phyloP scores from a whole-genome alignment of 2,329 filamentous ascomycete species.

The Talaromyces sp. region DNA sequence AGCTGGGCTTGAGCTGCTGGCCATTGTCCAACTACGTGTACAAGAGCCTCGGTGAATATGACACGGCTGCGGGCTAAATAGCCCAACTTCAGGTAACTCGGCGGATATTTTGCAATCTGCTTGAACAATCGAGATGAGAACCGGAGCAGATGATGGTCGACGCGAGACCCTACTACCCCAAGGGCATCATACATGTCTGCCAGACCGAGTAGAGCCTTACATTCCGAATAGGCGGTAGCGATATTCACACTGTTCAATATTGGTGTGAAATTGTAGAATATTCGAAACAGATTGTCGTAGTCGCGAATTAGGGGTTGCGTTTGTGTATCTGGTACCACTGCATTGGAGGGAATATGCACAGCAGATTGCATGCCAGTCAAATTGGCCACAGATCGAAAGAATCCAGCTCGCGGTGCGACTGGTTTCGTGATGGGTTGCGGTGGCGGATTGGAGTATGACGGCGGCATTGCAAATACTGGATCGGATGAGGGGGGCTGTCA shows the following conservation, averaged over 20 bases:
- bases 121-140: slow-evolving; percentile 91
- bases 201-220: slow-evolving; percentile 80
- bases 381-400: slow-evolving; percentile 86
- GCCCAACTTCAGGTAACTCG: slow-evolving; percentile 84
- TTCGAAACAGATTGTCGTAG: slow-evolving; percentile 92
- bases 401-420: slow-evolving; percentile 60
- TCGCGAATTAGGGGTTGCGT: slow-evolving; percentile 75
- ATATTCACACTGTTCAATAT: slow-evolving; percentile 81
- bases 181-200: slow-evolving; percentile 96
- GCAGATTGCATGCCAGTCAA: slow-evolving; percentile 58
- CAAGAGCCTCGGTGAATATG: slow-evolving; percentile 81
- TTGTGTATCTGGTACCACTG: slow-evolving; percentile 55
- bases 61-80: slow-evolving; percentile 80
- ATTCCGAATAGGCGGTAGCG: slow-evolving; percentile 87
- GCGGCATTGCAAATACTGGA: slow-evolving; percentile 54
- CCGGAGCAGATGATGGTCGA: slow-evolving; percentile 89
- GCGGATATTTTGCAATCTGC: slow-evolving; percentile 93
- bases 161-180: slow-evolving; percentile 78
- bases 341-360: slow-evolving; percentile 47
- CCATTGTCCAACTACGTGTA: slow-evolving; percentile 95
- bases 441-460: slow-evolving; percentile 41
- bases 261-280: slow-evolving; percentile 92
- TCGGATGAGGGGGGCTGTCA: slow-evolving; percentile 34
- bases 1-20: slow-evolving; percentile 75
- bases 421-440: slow-evolving; percentile 62